Percentiles rank a stretch among this genome's conserved stretches.
Evolutionary conservation across 2,329 filamentous ascomycete species (phyloP).

Genomic region (Aureobasidium zeae): DNA sequence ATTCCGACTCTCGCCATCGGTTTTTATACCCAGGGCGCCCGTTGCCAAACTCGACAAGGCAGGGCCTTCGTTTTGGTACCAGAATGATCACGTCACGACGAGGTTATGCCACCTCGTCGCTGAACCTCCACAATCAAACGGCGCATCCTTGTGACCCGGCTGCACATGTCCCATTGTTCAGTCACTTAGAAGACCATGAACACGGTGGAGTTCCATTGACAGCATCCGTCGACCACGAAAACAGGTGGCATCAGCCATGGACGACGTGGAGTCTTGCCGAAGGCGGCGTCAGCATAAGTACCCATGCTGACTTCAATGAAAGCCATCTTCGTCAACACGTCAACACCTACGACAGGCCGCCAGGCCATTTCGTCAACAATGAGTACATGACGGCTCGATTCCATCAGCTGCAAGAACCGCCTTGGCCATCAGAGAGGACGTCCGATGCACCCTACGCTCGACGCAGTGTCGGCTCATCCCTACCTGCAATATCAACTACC

Average conservation of each 20-base stretch:
- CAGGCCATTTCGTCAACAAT: background rate
- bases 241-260: background rate
- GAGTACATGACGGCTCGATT: background rate
- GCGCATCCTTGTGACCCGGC: constrained; percentile 4
- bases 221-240: background rate
- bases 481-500: background rate
- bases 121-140: background rate
- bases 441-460: no score
- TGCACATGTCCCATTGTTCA: background rate
- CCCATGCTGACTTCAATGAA: background rate
- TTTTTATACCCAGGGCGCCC: constrained; percentile 4
- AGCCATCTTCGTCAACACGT: background rate
- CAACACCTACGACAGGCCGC: background rate
- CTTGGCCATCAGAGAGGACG: no score
- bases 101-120: constrained; percentile 1
- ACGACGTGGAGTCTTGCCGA: background rate
- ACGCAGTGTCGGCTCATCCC: background rate
- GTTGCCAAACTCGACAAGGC: background rate
- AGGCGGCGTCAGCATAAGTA: background rate
- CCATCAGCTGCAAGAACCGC: no score
- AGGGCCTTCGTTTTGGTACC: constrained; percentile 2
- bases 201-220: constrained; percentile 3
- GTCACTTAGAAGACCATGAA: constrained; percentile 4
- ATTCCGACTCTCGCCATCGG: background rate
- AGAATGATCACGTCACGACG: constrained; percentile 13